Percentiles rank a stretch among this genome's conserved stretches.
phyloP scores from a whole-genome alignment of 805 yeast genomes.

The Kluyveromyces nonfermentans region DNA sequence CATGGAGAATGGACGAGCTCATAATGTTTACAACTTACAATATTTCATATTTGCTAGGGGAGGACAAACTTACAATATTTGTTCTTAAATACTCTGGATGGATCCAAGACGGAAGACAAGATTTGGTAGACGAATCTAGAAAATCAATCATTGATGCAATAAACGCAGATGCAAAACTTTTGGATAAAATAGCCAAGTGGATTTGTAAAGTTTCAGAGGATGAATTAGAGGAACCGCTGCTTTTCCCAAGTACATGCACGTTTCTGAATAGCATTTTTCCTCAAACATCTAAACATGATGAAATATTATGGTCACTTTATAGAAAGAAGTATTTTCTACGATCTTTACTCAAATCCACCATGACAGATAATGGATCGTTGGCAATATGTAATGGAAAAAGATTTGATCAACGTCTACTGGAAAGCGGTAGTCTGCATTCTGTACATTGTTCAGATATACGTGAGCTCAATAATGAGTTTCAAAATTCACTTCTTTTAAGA shows the following conservation, averaged over 20 bases:
- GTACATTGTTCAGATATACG: not conserved
- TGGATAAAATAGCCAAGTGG: constrained; percentile 2
- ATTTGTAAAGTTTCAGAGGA: constrained; percentile 1
- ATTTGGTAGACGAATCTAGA: not conserved
- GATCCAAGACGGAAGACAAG: not conserved
- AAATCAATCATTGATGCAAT: not conserved
- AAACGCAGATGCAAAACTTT: not conserved
- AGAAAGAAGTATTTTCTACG: constrained; percentile 1
- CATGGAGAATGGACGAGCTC: not conserved
- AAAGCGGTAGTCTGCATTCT: not conserved
- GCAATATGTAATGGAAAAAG: not conserved
- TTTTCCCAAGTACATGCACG: not conserved
- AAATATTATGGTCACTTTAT: not conserved
- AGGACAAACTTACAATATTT: not conserved
- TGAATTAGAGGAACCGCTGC: not conserved
- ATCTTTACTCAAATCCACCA: not conserved
- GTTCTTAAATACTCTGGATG: not conserved
- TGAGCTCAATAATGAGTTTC: not conserved
- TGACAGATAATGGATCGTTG: not conserved
- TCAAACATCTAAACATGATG: not conserved
- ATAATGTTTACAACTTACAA: not conserved
- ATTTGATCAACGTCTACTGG: constrained; percentile 1
- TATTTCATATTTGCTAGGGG: not conserved
- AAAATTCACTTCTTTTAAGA: not conserved
- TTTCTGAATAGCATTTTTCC: constrained; percentile 1